phyloP scores from a whole-genome alignment of 257 asterid genomes.

The Solanum stenotomum region DNA sequence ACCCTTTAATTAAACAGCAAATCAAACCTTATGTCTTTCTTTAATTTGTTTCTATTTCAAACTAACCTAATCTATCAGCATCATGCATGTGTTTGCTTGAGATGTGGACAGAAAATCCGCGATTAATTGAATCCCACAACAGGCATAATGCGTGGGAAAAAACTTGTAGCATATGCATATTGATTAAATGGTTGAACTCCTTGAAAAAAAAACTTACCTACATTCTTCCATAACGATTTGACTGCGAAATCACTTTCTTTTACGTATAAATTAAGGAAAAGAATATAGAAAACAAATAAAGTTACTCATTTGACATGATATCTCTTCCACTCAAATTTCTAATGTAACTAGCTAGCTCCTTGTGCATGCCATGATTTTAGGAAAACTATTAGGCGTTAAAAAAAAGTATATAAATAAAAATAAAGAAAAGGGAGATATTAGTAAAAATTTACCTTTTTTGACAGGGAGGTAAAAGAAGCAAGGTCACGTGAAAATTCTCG shows the following conservation, averaged over 20 bases:
- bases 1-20: too few relatives aligned
- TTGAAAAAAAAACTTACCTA: too few relatives aligned
- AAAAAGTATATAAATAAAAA: background rate
- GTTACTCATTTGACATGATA: background rate
- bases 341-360: background rate
- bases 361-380: background rate
- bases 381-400: background rate
- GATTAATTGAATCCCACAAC: background rate
- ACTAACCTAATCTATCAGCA: background rate
- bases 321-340: background rate
- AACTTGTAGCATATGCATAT: background rate
- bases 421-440: background rate
- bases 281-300: background rate
- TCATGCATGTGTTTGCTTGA: background rate
- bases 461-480: background rate
- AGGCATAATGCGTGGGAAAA: background rate
- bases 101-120: too few relatives aligned
- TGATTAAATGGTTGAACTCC: background rate
- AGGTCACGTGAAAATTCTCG: conserved; percentile 13
- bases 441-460: background rate
- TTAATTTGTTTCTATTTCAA: background rate
- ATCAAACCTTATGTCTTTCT: background rate
- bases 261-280: background rate
- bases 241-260: background rate
- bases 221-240: background rate